Evolutionary conservation across 2,329 filamentous ascomycete genomes (phyloP), one percentile per base, ranked within the genome.

Genomic region (Scedosporium apiospermum): DNA sequence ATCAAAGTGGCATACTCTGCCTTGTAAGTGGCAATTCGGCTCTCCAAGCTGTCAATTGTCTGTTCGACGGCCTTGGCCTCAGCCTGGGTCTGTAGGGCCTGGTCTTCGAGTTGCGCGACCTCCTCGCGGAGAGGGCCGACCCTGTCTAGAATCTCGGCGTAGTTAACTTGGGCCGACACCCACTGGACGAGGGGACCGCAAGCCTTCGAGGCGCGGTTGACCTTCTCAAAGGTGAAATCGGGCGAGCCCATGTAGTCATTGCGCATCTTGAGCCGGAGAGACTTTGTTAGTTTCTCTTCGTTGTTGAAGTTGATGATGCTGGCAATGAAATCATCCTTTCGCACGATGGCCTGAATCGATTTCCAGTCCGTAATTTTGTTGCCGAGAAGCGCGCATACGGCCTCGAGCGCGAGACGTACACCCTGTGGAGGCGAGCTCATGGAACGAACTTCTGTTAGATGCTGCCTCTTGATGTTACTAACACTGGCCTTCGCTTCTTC

Each of bases 301-400:
- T 97, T 99, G 79, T 97, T 90, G 71, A 97, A 99, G 74, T 91
- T 92, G 74, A 98, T 90, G 70, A 99, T 99, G 76, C 91, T 97
- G 58, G 92, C 90, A 75, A 99, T 98, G 76, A 99, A 99, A 72
- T 98, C 93, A 70, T 98, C 95, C 63, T 87, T 86, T 69, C 93
- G 90, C 64, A 99, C 87, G 65, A 98, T 89, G 61, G 84, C 88
- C 73, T 96, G 90, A 64, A 98, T 91, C 12, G 86, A 87, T 78
- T 93, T 96, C 95, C 95, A 99, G 71, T 90, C 91, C 64, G 88
- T 85, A 65, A 91, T 88, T 74, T 89, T 95, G 77, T 98, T 91
- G 14, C 93, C 93, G 62, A 99, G 85, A 58, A 99, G 78, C 0
- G 93, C 95, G 78, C 95, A 98, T 5, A 99, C 96, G n/a, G 95